phyloP scores from a whole-genome alignment of 192 early-diverging fungal species.

The Podila minutissima region DNA sequence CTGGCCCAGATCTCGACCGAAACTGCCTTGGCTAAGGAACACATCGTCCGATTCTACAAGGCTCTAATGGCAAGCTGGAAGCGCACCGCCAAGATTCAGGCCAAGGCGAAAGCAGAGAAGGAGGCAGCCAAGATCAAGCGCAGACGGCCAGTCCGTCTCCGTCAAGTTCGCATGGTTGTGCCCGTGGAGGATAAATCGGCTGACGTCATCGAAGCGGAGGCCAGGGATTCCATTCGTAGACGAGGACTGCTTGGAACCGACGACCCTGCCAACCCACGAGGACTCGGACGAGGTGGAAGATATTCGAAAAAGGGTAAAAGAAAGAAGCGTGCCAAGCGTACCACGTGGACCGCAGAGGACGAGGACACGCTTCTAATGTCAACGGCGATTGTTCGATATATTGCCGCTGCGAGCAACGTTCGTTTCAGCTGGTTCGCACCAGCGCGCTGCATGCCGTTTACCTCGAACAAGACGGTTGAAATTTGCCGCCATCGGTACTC shows the following conservation, averaged over 20 bases:
- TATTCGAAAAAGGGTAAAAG: not conserved
- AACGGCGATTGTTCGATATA: conserved; percentile 15
- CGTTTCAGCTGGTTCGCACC: conserved; percentile 39
- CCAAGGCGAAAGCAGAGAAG: not conserved
- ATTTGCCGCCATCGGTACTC: conserved; percentile 41
- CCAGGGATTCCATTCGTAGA: not conserved
- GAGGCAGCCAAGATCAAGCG: not conserved
- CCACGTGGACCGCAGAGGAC: conserved; percentile 15
- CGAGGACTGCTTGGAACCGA: not conserved
- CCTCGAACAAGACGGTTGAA: not conserved
- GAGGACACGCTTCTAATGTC: conserved; percentile 23
- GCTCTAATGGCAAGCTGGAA: conserved; percentile 21
- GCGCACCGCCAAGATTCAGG: not conserved
- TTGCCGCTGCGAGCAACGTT: conserved; percentile 13
- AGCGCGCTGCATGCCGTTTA: not conserved
- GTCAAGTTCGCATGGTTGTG: not conserved
- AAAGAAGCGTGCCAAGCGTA: conserved; percentile 8
- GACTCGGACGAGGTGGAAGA: not conserved
- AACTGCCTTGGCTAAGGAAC: conserved; percentile 18
- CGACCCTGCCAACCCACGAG: not conserved
- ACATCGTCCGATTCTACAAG: conserved; percentile 31
- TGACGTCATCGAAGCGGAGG: not conserved
- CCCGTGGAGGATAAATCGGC: not conserved
- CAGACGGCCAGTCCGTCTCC: conserved; percentile 6
- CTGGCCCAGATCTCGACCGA: conserved; percentile 16